phyloP scores from a whole-genome alignment of 495 filamentous ascomycete species.

The Penicillium samsonianum region DNA sequence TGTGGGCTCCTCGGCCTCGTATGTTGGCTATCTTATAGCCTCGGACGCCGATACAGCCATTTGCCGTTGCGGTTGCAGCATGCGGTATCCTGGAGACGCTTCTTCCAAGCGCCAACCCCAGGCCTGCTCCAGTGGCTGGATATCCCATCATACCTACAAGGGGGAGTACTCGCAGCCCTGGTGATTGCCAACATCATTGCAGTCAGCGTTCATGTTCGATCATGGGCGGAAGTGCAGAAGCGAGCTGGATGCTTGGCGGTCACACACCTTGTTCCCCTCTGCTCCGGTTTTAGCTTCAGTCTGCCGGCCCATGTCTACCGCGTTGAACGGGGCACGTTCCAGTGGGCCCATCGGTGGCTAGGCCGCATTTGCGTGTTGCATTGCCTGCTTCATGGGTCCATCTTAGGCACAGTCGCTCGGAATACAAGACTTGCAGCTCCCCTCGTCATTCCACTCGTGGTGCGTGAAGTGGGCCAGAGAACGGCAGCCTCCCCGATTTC shows the following conservation, averaged over 20 bases:
- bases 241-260: slow-evolving; percentile 8
- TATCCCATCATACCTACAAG: slow-evolving; percentile 8
- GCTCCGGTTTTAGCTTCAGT: slow-evolving; percentile 5
- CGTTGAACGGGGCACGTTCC: too few species aligned
- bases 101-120: slow-evolving; percentile 1
- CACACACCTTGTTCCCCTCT: slow-evolving; percentile 11
- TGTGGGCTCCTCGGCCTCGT: slow-evolving; percentile 1
- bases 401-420: too few species aligned
- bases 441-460: too few species aligned
- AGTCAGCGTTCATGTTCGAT: neutral
- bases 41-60: neutral
- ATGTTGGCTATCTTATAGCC: slow-evolving; percentile 1
- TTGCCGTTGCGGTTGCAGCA: neutral
- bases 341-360: too few species aligned
- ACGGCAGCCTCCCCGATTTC: too few species aligned
- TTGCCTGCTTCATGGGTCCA: too few species aligned
- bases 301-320: too few species aligned
- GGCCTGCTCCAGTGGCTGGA: slow-evolving; percentile 4
- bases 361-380: too few species aligned
- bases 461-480: too few species aligned
- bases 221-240: slow-evolving; percentile 13
- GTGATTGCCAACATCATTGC: slow-evolving; percentile 9
- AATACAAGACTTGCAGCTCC: too few species aligned
- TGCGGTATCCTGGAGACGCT: slow-evolving; percentile 6
- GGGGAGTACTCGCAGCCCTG: neutral